Evolutionary conservation across 306 rosid genomes (phyloP).

Genomic region (Quercus engelmannii): DNA sequence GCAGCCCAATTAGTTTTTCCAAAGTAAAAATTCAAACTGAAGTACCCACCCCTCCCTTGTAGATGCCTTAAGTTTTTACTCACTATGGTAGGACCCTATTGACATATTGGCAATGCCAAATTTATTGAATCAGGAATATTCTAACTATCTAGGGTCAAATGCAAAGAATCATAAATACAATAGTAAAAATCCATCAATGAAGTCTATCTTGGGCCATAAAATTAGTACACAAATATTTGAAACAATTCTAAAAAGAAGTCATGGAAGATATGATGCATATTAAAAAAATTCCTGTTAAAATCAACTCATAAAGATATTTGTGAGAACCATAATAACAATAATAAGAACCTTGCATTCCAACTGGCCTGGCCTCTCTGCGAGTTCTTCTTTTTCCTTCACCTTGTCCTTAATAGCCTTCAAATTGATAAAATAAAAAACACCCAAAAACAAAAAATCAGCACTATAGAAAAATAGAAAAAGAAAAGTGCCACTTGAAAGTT

Average conservation of each 20-base stretch:
- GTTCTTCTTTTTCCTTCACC: constrained; percentile 52
- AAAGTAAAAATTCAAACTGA: not conserved
- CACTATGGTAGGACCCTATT: not conserved
- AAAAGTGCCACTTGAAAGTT: constrained; percentile 1
- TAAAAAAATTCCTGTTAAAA: not conserved
- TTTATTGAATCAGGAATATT: not conserved
- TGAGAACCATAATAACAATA: constrained; percentile 23
- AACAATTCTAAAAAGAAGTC: not conserved
- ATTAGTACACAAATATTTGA: not conserved
- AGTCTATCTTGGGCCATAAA: not conserved
- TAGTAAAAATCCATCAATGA: not conserved
- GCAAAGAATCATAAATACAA: not conserved
- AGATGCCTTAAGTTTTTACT: not conserved
- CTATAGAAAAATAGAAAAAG: not conserved
- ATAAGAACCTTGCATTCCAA: constrained; percentile 86
- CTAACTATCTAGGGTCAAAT: not conserved
- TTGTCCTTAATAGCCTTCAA: constrained; percentile 57
- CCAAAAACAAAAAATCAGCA: constrained; percentile 22
- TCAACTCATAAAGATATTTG: constrained; percentile 14
- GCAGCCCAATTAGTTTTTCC: not conserved
- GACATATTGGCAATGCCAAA: not conserved
- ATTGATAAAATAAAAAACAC: constrained; percentile 15
- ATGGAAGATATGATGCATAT: not conserved
- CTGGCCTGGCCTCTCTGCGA: constrained; percentile 46
- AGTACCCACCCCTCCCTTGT: not conserved